These are phyloP conservation scores for Tetrahymena malaccensis DNA, from an alignment of 73 alveolate species.

Conservation along the genomic window DNA sequence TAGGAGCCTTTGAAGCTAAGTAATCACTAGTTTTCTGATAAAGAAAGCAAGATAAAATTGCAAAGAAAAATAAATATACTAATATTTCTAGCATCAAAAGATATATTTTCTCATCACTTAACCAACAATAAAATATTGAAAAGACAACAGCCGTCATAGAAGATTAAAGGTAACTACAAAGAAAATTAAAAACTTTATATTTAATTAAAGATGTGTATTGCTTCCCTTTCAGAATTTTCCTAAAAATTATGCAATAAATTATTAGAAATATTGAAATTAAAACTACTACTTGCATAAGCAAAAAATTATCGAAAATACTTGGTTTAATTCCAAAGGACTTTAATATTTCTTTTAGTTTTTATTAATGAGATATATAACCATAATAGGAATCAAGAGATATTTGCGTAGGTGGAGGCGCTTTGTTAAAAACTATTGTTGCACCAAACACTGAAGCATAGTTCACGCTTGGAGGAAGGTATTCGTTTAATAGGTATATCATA, in stretches of 20 bases:
- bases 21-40: not conserved
- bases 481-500: not conserved
- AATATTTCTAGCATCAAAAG: not conserved
- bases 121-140: not conserved
- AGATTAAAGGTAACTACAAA: not conserved
- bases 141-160: not conserved
- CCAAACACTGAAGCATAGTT: not conserved
- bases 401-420: not conserved
- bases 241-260: not conserved
- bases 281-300: not conserved
- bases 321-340: not conserved
- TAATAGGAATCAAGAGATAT: not conserved
- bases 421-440: not conserved
- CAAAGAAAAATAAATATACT: not conserved
- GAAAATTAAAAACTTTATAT: not conserved
- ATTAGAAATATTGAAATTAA: not conserved
- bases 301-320: not conserved
- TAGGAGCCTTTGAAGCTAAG: not conserved
- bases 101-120: not conserved
- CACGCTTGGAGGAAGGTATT: not conserved
- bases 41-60: not conserved
- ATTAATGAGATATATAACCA: not conserved
- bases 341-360: not conserved
- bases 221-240: not conserved
- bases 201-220: not conserved